Percentiles rank a stretch among this genome's conserved stretches.
phyloP scores from a whole-genome alignment of 2,329 filamentous ascomycete genomes.

The Epichloe coenophiala region DNA sequence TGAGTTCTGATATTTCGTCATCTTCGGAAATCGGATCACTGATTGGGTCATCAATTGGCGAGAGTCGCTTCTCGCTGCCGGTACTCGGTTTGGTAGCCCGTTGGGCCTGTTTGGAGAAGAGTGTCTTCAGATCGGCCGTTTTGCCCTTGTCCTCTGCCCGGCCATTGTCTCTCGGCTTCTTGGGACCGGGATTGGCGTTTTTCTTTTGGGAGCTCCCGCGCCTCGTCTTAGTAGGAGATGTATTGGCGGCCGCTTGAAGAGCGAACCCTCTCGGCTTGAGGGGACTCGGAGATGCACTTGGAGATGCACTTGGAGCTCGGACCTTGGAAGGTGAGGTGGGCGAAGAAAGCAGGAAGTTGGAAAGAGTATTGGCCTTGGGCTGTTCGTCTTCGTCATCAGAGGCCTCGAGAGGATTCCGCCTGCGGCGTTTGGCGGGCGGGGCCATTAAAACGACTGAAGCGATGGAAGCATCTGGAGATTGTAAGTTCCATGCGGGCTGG shows the following conservation, averaged over 20 bases:
- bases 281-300: slow-evolving; percentile 29
- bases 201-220: slow-evolving; percentile 8
- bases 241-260: slow-evolving; percentile 4
- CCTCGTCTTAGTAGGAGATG: slow-evolving; percentile 12
- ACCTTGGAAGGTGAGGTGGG: slow-evolving; percentile 27
- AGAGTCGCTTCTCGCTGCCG: slow-evolving; percentile 14
- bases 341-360: slow-evolving; percentile 40
- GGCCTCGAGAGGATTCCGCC: slow-evolving; percentile 38
- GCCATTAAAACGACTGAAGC: slow-evolving; percentile 33
- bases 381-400: slow-evolving; percentile 37
- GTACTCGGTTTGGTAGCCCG: slow-evolving; percentile 25
- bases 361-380: slow-evolving; percentile 31
- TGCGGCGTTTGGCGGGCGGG: slow-evolving; percentile 44
- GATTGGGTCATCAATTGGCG: slow-evolving; percentile 33
- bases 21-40: slow-evolving; percentile 48
- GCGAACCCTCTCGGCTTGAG: slow-evolving; percentile 17
- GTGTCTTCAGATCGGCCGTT: slow-evolving; percentile 40
- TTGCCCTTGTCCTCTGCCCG: slow-evolving; percentile 37
- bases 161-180: slow-evolving; percentile 25
- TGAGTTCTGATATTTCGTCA: slow-evolving; percentile 40
- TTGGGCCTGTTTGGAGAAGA: slow-evolving; percentile 50
- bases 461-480: slow-evolving; percentile 15
- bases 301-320: slow-evolving; percentile 21
- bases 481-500: slow-evolving; percentile 11
- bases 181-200: slow-evolving; percentile 20